phyloP scores from a whole-genome alignment of 495 filamentous ascomycete genomes.

The Chaetomium tenue region DNA sequence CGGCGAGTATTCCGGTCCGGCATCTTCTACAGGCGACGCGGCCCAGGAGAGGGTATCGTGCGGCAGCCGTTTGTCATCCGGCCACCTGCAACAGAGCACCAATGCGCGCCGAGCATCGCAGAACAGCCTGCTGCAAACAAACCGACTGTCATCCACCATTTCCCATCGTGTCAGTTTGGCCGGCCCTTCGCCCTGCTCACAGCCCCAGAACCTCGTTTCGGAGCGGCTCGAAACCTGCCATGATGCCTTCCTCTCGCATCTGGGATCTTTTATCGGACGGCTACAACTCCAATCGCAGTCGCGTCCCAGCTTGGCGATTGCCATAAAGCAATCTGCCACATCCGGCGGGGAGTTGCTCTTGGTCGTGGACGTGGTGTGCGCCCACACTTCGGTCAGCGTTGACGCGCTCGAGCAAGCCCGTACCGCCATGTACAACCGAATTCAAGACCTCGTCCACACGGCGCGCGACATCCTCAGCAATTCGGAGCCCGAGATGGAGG shows the following conservation, averaged over 20 bases:
- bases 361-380: slow-evolving; percentile 79
- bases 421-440: slow-evolving; percentile 73
- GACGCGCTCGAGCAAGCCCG: slow-evolving; percentile 65
- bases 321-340: slow-evolving; percentile 69
- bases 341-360: slow-evolving; percentile 75
- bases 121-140: slow-evolving; percentile 26
- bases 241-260: slow-evolving; percentile 81
- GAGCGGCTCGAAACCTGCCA: slow-evolving; percentile 70
- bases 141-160: slow-evolving; percentile 50
- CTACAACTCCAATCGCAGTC: slow-evolving; percentile 87
- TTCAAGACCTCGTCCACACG: slow-evolving; percentile 74
- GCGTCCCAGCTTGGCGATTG: slow-evolving; percentile 70
- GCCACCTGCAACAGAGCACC: slow-evolving; percentile 37
- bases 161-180: slow-evolving; percentile 55
- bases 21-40: slow-evolving; percentile 32
- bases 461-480: slow-evolving; percentile 73
- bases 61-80: slow-evolving; percentile 47
- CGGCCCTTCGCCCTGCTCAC: slow-evolving; percentile 44
- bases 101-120: slow-evolving; percentile 44
- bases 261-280: slow-evolving; percentile 89
- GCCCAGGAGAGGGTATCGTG: slow-evolving; percentile 35
- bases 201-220: slow-evolving; percentile 52
- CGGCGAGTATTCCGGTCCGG: slow-evolving; percentile 32
- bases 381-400: slow-evolving; percentile 66
- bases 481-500: slow-evolving; percentile 57